Conservation (phyloP, 2,329 filamentous ascomycete species). For the Chrysoporthe puriensis region DNA sequence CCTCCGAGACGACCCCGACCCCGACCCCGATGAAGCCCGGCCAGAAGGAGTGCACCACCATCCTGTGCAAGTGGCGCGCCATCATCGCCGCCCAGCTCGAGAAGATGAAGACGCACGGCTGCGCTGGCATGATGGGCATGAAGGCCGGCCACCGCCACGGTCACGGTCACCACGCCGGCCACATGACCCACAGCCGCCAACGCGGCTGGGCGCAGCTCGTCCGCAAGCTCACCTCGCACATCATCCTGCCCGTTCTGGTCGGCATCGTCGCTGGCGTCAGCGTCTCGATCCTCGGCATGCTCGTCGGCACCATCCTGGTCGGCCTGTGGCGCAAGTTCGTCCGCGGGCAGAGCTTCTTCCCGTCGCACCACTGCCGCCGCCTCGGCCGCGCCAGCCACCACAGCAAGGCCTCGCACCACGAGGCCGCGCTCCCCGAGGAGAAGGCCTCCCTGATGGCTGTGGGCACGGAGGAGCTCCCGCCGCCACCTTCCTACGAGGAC, state of each 20-base stretch:
- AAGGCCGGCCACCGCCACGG: slow-evolving; percentile 31
- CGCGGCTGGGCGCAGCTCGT: slow-evolving; percentile 51
- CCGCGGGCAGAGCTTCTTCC: slow-evolving; percentile 45
- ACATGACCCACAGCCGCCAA: slow-evolving; percentile 23
- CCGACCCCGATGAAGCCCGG: slow-evolving; percentile 37
- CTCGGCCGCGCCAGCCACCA: slow-evolving; percentile 33
- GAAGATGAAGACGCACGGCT: slow-evolving; percentile 43
- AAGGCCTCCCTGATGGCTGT: slow-evolving; percentile 55
- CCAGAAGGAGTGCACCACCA: slow-evolving; percentile 44
- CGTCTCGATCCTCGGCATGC: slow-evolving; percentile 64
- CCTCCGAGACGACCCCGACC: slow-evolving; percentile 32
- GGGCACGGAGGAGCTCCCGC: slow-evolving; percentile 35
- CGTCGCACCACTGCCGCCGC: slow-evolving; percentile 37
- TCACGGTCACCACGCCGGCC: slow-evolving; percentile 31
- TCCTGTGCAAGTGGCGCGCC: slow-evolving; percentile 59
- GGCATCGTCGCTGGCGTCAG: slow-evolving; percentile 70
- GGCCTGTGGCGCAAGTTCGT: slow-evolving; percentile 60
- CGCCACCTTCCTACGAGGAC: slow-evolving; percentile 36
- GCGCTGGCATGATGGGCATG: slow-evolving; percentile 42
- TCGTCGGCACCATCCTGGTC: slow-evolving; percentile 64
- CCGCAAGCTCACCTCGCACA: slow-evolving; percentile 61
- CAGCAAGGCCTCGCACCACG: slow-evolving; percentile 42
- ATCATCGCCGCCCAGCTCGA: slow-evolving; percentile 50
- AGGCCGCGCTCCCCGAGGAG: slow-evolving; percentile 49
- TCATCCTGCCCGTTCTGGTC: slow-evolving; percentile 69